Percentiles rank a stretch among this genome's conserved stretches.
Conservation (phyloP, 306 rosid species). For the Cucurbita pepo region DNA sequence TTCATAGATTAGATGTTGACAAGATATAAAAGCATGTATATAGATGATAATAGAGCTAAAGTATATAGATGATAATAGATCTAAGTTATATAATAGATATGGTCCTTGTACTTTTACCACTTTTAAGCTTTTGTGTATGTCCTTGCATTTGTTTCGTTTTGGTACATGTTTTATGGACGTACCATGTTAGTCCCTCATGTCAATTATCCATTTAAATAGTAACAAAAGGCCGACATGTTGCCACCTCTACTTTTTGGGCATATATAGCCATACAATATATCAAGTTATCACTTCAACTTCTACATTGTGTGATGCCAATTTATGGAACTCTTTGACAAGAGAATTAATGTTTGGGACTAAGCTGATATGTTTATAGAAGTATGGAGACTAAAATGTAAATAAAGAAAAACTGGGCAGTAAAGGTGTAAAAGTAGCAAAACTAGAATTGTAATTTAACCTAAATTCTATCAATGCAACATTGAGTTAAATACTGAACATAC, state of each 20-base stretch:
- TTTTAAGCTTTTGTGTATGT: not conserved
- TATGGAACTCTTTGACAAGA: not conserved
- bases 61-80: too few relatives aligned
- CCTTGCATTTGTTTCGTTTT: not conserved
- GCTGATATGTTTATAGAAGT: not conserved
- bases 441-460: not conserved
- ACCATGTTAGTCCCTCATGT: not conserved
- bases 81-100: not conserved
- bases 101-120: not conserved
- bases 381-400: not conserved
- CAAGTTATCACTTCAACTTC: not conserved
- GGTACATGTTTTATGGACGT: not conserved
- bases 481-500: conserved; percentile 19
- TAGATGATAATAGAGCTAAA: too few relatives aligned
- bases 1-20: not conserved
- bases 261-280: not conserved
- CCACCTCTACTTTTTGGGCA: not conserved
- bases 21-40: not conserved
- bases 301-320: not conserved
- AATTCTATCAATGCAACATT: not conserved
- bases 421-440: not conserved
- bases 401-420: not conserved
- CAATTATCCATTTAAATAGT: not conserved
- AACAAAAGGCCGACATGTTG: not conserved
- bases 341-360: not conserved